A percentile compares a stretch with the other conserved stretches of the same genome.
Conservation (phyloP, 2,329 filamentous ascomycete species). For the Claviceps purpurea region DNA sequence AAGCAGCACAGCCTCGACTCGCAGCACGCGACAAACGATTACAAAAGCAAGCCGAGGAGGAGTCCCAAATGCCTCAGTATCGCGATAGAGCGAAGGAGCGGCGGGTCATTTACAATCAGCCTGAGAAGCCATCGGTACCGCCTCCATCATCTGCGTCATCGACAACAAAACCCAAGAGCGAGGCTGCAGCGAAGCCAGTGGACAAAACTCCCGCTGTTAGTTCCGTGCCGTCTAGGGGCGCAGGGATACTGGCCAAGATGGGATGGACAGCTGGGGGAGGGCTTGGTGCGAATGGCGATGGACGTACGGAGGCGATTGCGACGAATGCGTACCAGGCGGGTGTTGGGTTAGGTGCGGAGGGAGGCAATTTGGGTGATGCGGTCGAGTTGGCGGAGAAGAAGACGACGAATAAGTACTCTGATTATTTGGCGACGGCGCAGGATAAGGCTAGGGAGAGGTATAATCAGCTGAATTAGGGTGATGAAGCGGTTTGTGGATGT, state of each 20-base stretch:
- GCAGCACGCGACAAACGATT: slow-evolving; percentile 25
- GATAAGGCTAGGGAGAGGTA: slow-evolving; percentile 55
- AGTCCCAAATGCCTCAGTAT: slow-evolving; percentile 27
- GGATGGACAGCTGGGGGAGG: slow-evolving; percentile 55
- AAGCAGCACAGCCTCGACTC: slow-evolving; percentile 31
- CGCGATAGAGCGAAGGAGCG: slow-evolving; percentile 57
- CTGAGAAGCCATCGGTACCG: slow-evolving; percentile 33
- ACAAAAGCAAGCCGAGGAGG: slow-evolving; percentile 17
- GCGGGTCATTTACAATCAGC: slow-evolving; percentile 47
- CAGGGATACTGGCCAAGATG: slow-evolving; percentile 58
- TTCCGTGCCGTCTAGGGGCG: slow-evolving; percentile 44
- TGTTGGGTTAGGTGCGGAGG: slow-evolving; percentile 56
- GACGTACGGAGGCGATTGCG: slow-evolving; percentile 49
- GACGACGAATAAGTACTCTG: slow-evolving; percentile 45
- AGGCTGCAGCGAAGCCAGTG: slow-evolving; percentile 7
- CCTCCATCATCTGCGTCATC: background rate
- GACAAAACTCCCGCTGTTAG: slow-evolving; percentile 10
- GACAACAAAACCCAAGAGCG: slow-evolving; percentile 23
- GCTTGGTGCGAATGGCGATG: slow-evolving; percentile 48
- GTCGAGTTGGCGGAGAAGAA: slow-evolving; percentile 47
- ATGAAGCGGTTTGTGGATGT: no score
- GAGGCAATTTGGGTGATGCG: slow-evolving; percentile 57
- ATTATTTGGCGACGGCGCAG: slow-evolving; percentile 51
- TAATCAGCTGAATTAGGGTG: slow-evolving; percentile 31
- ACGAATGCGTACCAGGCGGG: slow-evolving; percentile 54